These are phyloP conservation scores for Mycena polygramma DNA, from an alignment of 768 basidiomycete species.

Conservation along the genomic window DNA sequence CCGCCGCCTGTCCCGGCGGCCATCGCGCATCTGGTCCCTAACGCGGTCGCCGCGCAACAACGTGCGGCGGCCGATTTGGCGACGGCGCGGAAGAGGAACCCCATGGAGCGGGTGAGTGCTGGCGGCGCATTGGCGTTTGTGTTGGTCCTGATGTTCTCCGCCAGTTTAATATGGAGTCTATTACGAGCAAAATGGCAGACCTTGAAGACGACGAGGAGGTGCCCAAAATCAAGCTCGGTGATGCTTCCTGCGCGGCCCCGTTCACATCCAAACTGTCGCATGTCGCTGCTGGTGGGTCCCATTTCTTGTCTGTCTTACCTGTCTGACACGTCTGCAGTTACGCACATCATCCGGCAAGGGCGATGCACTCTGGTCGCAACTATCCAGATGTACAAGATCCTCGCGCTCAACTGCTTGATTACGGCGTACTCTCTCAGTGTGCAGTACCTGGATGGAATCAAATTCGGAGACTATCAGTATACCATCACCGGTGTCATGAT, in stretches of 20 bases:
- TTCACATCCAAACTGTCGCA: conserved; percentile 99
- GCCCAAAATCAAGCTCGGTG: conserved; percentile 99
- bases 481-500: conserved; percentile 97
- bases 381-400: conserved; percentile 99
- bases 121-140: conserved; percentile 41
- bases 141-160: conserved; percentile 43
- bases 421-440: conserved; percentile 99
- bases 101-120: conserved; percentile 85
- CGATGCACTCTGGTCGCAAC: conserved; percentile 99
- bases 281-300: conserved; percentile 89
- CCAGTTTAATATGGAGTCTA: conserved; percentile 82
- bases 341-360: conserved; percentile 97
- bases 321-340: conserved; percentile 64
- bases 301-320: conserved; percentile 8
- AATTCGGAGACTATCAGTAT: conserved; percentile 99
- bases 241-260: conserved; percentile 97
- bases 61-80: conserved; percentile 76
- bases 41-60: conserved; percentile 91
- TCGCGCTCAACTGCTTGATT: conserved; percentile 97
- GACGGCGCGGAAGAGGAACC: conserved; percentile 82
- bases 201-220: conserved; percentile 96
- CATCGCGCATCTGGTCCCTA: conserved; percentile 89
- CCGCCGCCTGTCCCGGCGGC: conserved; percentile 94
- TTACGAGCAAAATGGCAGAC: conserved; percentile 89
- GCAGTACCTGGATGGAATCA: conserved; percentile 98